These are phyloP conservation scores for Streptanthus diversifolius DNA, from an alignment of 345 rosid species.

Conservation along the genomic window DNA sequence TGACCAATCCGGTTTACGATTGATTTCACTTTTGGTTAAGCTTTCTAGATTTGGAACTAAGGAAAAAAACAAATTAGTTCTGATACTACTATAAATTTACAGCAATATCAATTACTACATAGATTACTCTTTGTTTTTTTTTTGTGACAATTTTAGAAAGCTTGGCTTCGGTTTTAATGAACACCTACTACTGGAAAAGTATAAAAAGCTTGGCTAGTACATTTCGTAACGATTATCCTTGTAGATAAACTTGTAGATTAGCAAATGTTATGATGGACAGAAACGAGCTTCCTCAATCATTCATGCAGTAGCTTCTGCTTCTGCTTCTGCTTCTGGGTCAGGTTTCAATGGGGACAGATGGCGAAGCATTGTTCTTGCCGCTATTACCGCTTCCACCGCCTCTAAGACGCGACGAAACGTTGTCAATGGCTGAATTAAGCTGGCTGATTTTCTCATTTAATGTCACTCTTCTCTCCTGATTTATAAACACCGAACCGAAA, in stretches of 20 bases:
- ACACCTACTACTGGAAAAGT: too few relatives aligned
- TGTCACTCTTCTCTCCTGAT: constrained; percentile 46
- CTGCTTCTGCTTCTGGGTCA: constrained; percentile 61
- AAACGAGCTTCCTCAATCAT: constrained; percentile 43
- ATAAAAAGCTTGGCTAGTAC: not conserved
- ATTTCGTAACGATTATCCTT: not conserved
- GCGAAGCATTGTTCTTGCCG: constrained; percentile 29
- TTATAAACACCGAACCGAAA: not conserved
- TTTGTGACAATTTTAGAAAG: too few relatives aligned
- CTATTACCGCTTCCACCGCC: constrained; percentile 41
- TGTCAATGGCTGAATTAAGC: constrained; percentile 81
- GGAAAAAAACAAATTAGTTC: too few relatives aligned
- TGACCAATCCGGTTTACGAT: constrained; percentile 15
- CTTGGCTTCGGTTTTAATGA: too few relatives aligned
- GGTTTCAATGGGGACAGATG: constrained; percentile 42
- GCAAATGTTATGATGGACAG: not conserved
- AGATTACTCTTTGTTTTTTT: not conserved
- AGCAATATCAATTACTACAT: too few relatives aligned
- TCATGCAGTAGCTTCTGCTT: constrained; percentile 47
- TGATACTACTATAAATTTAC: too few relatives aligned
- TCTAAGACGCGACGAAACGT: constrained; percentile 69
- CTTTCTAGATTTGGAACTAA: too few relatives aligned
- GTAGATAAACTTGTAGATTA: not conserved
- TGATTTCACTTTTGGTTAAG: not conserved
- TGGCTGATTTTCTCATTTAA: constrained; percentile 74